Evolutionary conservation across 345 rosid genomes (phyloP).

Genomic region (Noccaea bulbosa): DNA sequence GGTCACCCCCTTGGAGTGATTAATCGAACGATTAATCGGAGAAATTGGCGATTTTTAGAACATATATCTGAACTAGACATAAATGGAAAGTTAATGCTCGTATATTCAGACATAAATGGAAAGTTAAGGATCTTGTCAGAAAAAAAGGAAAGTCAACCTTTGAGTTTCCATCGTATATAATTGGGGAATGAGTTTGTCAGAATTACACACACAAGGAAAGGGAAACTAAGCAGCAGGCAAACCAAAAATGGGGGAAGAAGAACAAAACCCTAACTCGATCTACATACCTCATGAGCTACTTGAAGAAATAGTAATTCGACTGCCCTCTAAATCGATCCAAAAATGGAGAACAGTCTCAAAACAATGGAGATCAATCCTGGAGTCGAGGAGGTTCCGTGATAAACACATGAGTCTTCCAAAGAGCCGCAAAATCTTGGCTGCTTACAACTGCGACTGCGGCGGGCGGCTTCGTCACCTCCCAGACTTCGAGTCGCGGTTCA

Average conservation of each 20-base stretch:
- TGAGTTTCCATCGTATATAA: too few relatives aligned
- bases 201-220: too few relatives aligned
- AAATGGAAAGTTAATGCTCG: too few relatives aligned
- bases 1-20: too few relatives aligned
- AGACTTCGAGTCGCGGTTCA: neutral
- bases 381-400: neutral
- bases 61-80: too few relatives aligned
- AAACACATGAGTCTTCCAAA: neutral
- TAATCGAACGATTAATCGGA: too few relatives aligned
- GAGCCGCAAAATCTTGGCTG: neutral
- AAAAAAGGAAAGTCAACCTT: neutral
- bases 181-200: too few relatives aligned
- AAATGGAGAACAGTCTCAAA: constrained; percentile 9
- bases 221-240: too few relatives aligned
- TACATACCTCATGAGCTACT: neutral
- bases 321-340: neutral
- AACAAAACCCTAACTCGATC: neutral
- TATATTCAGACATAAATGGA: too few relatives aligned
- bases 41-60: too few relatives aligned
- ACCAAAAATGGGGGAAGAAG: neutral
- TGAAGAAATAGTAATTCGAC: neutral
- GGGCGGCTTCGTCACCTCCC: neutral
- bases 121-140: too few relatives aligned
- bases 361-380: constrained; percentile 7
- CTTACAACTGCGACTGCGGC: neutral